These are phyloP conservation scores for Geoglossum cookeanum DNA, from an alignment of 2,329 filamentous ascomycete species.

Conservation along the genomic window DNA sequence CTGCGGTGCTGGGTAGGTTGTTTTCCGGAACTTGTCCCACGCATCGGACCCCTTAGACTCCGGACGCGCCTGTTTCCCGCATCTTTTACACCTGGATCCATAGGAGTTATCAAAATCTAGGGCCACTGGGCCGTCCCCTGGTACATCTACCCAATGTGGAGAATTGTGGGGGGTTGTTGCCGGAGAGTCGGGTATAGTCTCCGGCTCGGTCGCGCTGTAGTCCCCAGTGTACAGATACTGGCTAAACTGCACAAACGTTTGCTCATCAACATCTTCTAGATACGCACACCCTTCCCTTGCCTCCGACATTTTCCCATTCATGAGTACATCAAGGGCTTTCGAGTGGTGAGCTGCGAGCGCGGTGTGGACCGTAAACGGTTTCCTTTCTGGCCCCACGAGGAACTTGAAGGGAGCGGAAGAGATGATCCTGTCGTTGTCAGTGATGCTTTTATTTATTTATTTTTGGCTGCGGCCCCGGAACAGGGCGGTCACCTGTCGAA, in stretches of 20 bases:
- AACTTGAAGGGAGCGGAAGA: no score
- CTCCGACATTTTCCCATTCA: neutral
- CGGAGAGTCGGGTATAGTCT: neutral
- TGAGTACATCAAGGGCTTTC: neutral
- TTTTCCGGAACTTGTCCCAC: neutral
- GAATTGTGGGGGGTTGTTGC: no score
- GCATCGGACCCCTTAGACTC: neutral
- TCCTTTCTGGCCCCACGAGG: no score
- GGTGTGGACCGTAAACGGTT: neutral
- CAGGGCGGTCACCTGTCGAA: no score
- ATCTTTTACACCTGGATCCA: neutral
- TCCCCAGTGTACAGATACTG: neutral
- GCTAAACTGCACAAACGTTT: neutral
- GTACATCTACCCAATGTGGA: no score
- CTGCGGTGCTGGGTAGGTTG: neutral
- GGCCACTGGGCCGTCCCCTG: no score
- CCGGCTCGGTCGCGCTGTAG: neutral
- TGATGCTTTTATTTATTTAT: no score
- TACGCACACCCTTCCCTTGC: neutral
- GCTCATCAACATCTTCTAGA: neutral
- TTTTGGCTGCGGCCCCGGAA: no score
- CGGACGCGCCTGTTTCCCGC: neutral
- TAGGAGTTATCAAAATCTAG: no score
- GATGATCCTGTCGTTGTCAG: no score
- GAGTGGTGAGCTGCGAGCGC: neutral